Evolutionary conservation across 2,329 filamentous ascomycete species (phyloP), one percentile per base, ranked within the genome.

Genomic region (Sporothrix pseudoabietina): DNA sequence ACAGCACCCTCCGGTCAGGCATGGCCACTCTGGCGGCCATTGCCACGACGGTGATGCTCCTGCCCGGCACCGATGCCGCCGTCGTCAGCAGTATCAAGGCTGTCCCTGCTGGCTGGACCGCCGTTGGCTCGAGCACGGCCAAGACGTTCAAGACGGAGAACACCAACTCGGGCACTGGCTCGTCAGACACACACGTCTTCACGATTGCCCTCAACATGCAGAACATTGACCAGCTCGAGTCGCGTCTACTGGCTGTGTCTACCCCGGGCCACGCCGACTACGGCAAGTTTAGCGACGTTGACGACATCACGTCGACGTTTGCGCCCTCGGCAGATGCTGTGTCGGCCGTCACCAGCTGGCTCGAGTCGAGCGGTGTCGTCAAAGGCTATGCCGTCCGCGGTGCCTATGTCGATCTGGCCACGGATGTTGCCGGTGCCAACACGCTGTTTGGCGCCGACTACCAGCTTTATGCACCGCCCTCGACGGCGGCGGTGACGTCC

Each of bases 211-310:
- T 80, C 57, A 71, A 76, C 14, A 74, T 78, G 72, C 77, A 78
- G 59, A 79, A 79, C 75, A 70, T 78, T 0, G 74, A 75, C 49
- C 72, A 77, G 12, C 86, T 92, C 72, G 89, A 91, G 79, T 84
- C 88, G 77, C 84, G 81, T 10, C 84, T 90, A 26, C 83, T 89
- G 74, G 85, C 89, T 49, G 83, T 92, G 41, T 90, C 90, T 1
- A 88, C 87, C 0, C 90, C 90, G 0, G 83, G 83, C 49, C 84
- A 89, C 75, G 80, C 83, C 1, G 82, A 80, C 22, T 92, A 92
- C 79, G 90, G 90, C 47, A 82, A 85, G 76, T 87, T 91, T 77
- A 80, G 91, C 79, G 88, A 85, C 73, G 85, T 85, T 19, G 85
- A 89, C 52, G 85, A 90, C 76, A 79, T 91, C 49, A 85, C 85